Conservation (phyloP, 192 early-diverging fungal genomes). For the Coemansia sp. region DNA sequence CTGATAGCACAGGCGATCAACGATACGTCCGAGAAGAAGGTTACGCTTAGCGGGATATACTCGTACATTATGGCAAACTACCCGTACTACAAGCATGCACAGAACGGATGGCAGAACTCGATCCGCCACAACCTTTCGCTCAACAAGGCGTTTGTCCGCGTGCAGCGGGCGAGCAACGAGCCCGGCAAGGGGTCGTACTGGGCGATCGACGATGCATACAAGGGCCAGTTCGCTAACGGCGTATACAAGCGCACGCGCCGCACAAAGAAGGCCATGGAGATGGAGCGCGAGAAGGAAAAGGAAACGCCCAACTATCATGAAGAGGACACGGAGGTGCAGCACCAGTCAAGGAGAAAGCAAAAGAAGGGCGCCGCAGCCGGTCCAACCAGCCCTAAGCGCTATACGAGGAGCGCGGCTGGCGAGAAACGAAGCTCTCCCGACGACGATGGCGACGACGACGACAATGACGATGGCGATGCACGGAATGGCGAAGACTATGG, state of each 20-base stretch:
- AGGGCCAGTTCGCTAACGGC: constrained; percentile 69
- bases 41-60: constrained; percentile 90
- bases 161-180: constrained; percentile 79
- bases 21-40: constrained; percentile 61
- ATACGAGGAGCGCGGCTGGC: constrained; percentile 19
- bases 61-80: constrained; percentile 77
- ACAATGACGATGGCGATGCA: constrained; percentile 8
- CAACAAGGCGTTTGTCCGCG: constrained; percentile 90
- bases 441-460: constrained; percentile 24
- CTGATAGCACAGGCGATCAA: constrained; percentile 91
- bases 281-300: constrained; percentile 32
- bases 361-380: constrained; percentile 1
- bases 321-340: not conserved
- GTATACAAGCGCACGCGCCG: constrained; percentile 67
- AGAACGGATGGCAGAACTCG: constrained; percentile 96
- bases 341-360: not conserved
- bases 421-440: constrained; percentile 40
- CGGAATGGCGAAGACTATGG: constrained; percentile 1
- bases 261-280: constrained; percentile 54
- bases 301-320: not conserved
- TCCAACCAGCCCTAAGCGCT: constrained; percentile 1
- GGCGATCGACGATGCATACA: constrained; percentile 77
- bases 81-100: constrained; percentile 82
- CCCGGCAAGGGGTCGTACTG: constrained; percentile 94
- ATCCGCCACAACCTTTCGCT: constrained; percentile 95